Evolutionary conservation across 495 filamentous ascomycete genomes (phyloP), one percentile per base, ranked within the genome.

Genomic region (Tuber borchii): DNA sequence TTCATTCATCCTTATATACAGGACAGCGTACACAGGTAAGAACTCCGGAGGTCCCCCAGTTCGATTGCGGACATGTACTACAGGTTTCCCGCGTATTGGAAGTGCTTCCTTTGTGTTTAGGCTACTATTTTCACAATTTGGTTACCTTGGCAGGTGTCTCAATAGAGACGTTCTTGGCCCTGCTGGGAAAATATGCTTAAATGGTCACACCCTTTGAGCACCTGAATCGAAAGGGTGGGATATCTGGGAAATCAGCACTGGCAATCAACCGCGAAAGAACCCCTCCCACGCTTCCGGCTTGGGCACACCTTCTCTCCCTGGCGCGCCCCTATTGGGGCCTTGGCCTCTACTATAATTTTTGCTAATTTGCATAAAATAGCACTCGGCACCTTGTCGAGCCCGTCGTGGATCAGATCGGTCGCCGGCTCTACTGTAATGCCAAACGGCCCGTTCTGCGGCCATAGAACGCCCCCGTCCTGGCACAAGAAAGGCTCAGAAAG

Each of bases 181-280:
- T 86, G 0, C 44, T 88, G 0, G 87, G 85, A 48, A 81, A 85
- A 0, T 70, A 85, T 0, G 44, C 85, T 8, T 87, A 85, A 61
- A 73, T 87, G 20, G 56, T 87, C 0, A 80, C 85, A 70, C 87
- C 86, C 1, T 84, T 87, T 69, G 82, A 86, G 45, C 80, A 83
- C 22, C 79, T 88, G 0, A 73, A 82, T 16, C 70, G 72, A n/a
- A 80, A 83, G 10, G 73, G 81, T 17, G 78, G 83, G 8, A 22
- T 17, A 43, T 39, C 83, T 40, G 16, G 19, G 17, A 17, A 31
- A 19, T 74, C 5, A 6, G 84, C 86, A 2, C 71, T 88, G 1
- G 69, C 77, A 1, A 70, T 83, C 1, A 81, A 82, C 61, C 87
- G 85, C 73, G 85, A 84, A 9, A 83, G 83, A 20, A 70, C 86